These are phyloP conservation scores for Xylariaceae sp. DNA, from an alignment of 2,329 filamentous ascomycete genomes.

Conservation along the genomic window DNA sequence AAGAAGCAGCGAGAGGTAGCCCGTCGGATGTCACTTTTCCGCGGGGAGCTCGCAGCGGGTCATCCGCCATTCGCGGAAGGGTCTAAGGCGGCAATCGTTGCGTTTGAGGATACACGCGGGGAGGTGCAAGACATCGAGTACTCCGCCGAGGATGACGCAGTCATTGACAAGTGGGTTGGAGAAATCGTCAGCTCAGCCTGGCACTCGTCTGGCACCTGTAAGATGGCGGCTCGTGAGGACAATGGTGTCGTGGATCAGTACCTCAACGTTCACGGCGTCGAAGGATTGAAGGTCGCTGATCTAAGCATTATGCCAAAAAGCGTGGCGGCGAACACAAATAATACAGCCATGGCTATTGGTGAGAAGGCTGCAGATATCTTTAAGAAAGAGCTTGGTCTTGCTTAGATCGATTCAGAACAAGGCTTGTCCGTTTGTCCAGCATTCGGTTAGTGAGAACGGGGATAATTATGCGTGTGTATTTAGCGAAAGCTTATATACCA, in stretches of 20 bases:
- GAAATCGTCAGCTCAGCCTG: slow-evolving; percentile 44
- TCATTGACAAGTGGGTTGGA: slow-evolving; percentile 48
- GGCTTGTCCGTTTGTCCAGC: too few relatives aligned
- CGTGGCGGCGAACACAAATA: too few relatives aligned
- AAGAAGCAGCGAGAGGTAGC: slow-evolving; percentile 66
- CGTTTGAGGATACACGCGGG: slow-evolving; percentile 28
- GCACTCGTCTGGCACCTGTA: slow-evolving; percentile 38
- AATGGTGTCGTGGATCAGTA: slow-evolving; percentile 46
- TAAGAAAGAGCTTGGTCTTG: too few relatives aligned
- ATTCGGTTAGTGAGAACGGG: too few relatives aligned
- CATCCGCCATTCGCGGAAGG: slow-evolving; percentile 51
- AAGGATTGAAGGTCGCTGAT: slow-evolving; percentile 45
- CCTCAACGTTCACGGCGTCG: slow-evolving; percentile 46
- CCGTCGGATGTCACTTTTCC: slow-evolving; percentile 58
- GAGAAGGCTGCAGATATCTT: too few relatives aligned
- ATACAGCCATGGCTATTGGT: too few relatives aligned
- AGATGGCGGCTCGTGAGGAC: slow-evolving; percentile 44
- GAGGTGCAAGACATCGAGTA: slow-evolving; percentile 49
- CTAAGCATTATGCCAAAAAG: too few relatives aligned
- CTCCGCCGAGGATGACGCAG: slow-evolving; percentile 51
- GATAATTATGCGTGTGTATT: too few relatives aligned
- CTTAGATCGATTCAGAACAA: too few relatives aligned
- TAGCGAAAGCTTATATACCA: too few relatives aligned
- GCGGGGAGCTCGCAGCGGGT: slow-evolving; percentile 49
- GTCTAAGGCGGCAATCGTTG: slow-evolving; percentile 47